Percentiles rank a stretch among this genome's conserved stretches.
Conservation (phyloP, 768 basidiomycete genomes). For the Kwoniella bestiolae region DNA sequence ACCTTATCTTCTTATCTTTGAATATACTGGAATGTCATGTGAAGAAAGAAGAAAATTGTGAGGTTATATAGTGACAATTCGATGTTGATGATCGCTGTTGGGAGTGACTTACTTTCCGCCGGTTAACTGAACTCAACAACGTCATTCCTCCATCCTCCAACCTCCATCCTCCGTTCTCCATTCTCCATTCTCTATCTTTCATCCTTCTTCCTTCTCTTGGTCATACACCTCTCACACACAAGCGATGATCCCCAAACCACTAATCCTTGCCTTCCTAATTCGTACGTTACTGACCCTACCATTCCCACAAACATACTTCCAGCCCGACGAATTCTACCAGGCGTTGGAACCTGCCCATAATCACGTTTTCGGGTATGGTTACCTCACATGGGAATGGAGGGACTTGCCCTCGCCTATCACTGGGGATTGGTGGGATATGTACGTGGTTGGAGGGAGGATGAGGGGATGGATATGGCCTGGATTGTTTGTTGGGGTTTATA, state of each 20-base stretch:
- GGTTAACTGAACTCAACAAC: not conserved
- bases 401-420: constrained; percentile 28
- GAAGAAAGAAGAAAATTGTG: too few species aligned
- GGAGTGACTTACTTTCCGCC: too few species aligned
- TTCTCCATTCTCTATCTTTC: not conserved
- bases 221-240: not conserved
- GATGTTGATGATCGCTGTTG: too few species aligned
- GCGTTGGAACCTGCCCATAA: constrained; percentile 89
- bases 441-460: constrained; percentile 51
- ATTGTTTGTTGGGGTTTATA: constrained; percentile 78
- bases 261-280: constrained; percentile 45
- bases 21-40: too few species aligned
- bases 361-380: constrained; percentile 86
- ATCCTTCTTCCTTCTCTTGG: too few species aligned
- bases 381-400: constrained; percentile 95
- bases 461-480: constrained; percentile 68
- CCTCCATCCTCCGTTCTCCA: not conserved
- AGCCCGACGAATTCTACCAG: constrained; percentile 97
- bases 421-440: constrained; percentile 43
- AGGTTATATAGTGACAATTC: too few species aligned
- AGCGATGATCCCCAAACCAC: constrained; percentile 24
- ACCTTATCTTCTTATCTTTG: too few species aligned
- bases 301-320: constrained; percentile 81
- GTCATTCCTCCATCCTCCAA: not conserved
- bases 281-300: constrained; percentile 61